phyloP scores from a whole-genome alignment of 257 asterid genomes.

The Solanum ahanhuiri region DNA sequence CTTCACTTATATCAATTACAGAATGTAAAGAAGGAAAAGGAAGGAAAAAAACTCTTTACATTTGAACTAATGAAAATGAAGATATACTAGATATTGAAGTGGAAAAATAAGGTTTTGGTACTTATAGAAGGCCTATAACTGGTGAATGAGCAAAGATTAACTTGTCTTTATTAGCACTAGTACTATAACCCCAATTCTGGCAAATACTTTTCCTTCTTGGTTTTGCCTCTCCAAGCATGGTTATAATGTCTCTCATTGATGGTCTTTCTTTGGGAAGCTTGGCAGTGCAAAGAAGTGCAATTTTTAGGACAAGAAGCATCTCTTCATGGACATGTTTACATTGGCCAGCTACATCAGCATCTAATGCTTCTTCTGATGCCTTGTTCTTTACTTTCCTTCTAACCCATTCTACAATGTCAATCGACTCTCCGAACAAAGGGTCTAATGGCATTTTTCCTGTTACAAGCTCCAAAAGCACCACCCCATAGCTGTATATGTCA shows the following conservation, averaged over 20 bases:
- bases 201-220: constrained; percentile 74
- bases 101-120: neutral
- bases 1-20: neutral
- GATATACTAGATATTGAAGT: neutral
- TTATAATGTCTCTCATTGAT: constrained; percentile 62
- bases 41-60: neutral
- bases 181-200: constrained; percentile 44
- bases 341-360: constrained; percentile 49
- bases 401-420: constrained; percentile 66
- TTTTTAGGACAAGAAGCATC: constrained; percentile 65
- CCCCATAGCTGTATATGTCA: constrained; percentile 76
- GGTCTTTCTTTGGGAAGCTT: constrained; percentile 76
- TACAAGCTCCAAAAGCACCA: constrained; percentile 67
- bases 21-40: neutral
- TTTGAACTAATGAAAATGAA: neutral
- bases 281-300: constrained; percentile 73
- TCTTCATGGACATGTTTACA: constrained; percentile 69
- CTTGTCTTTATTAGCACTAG: constrained; percentile 42
- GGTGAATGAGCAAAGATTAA: constrained; percentile 70
- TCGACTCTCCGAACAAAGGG: constrained; percentile 49
- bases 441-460: constrained; percentile 60
- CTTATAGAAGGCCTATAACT: constrained; percentile 54
- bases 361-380: constrained; percentile 26
- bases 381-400: constrained; percentile 27
- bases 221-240: constrained; percentile 84